Evolutionary conservation across 345 rosid genomes (phyloP).

Genomic region (Orychophragmus violaceus): DNA sequence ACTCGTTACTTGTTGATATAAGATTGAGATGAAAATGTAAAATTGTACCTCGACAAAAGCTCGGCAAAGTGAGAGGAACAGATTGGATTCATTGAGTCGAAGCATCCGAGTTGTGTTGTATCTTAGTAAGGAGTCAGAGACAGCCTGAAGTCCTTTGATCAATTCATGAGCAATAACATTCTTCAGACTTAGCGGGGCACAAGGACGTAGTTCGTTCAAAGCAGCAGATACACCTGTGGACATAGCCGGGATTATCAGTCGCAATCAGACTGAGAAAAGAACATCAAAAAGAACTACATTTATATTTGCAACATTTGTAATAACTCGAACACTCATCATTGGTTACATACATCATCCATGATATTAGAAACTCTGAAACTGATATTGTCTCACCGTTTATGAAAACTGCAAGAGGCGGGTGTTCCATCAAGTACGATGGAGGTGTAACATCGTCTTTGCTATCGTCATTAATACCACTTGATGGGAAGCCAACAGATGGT

Average conservation of each 20-base stretch:
- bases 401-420: slow-evolving; percentile 97
- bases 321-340: not conserved
- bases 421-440: slow-evolving; percentile 92
- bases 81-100: slow-evolving; percentile 72
- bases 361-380: not conserved
- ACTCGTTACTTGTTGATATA: not conserved
- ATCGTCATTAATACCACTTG: slow-evolving; percentile 53
- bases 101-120: slow-evolving; percentile 91
- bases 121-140: slow-evolving; percentile 72
- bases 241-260: not conserved
- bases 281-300: not conserved
- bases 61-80: slow-evolving; percentile 84
- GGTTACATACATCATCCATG: not conserved
- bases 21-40: not conserved
- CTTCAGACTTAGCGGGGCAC: slow-evolving; percentile 86
- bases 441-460: slow-evolving; percentile 88
- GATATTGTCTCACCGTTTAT: slow-evolving; percentile 53
- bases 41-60: slow-evolving; percentile 69
- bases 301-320: not conserved
- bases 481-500: slow-evolving; percentile 81
- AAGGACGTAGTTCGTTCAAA: slow-evolving; percentile 84
- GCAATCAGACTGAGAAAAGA: not conserved
- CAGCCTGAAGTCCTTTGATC: slow-evolving; percentile 73
- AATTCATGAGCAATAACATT: slow-evolving; percentile 68
- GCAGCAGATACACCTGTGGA: slow-evolving; percentile 82